phyloP scores from a whole-genome alignment of 345 rosid species.

The Boechera stricta region DNA sequence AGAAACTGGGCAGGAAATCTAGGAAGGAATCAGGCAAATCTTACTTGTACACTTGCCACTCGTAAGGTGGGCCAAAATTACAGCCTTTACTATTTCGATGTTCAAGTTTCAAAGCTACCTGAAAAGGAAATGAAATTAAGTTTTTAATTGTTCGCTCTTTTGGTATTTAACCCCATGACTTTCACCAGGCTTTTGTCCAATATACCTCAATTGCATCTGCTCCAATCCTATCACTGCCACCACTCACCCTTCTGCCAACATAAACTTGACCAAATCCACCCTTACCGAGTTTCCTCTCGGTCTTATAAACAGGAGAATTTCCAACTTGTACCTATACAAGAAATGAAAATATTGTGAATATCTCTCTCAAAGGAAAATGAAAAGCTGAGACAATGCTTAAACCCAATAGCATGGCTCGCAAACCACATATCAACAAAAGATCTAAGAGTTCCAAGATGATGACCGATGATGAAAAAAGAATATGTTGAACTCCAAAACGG shows the following conservation, averaged over 20 bases:
- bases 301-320: slow-evolving; percentile 81
- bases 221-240: slow-evolving; percentile 72
- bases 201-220: slow-evolving; percentile 83
- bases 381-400: slow-evolving; percentile 19
- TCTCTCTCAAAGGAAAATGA: slow-evolving; percentile 16
- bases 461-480: background rate
- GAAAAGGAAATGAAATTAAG: slow-evolving; percentile 36
- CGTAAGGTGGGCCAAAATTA: slow-evolving; percentile 93
- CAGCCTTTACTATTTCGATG: slow-evolving; percentile 96
- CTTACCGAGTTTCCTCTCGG: slow-evolving; percentile 89
- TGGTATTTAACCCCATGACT: background rate
- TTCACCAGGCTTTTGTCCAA: slow-evolving; percentile 6
- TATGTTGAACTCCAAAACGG: slow-evolving; percentile 20
- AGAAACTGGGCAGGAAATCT: slow-evolving; percentile 5
- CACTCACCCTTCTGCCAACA: slow-evolving; percentile 81
- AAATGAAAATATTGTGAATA: slow-evolving; percentile 28
- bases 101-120: slow-evolving; percentile 97
- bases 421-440: slow-evolving; percentile 23
- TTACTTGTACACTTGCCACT: slow-evolving; percentile 98
- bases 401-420: slow-evolving; percentile 2
- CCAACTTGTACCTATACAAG: slow-evolving; percentile 83
- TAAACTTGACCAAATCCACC: slow-evolving; percentile 99
- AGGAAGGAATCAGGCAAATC: slow-evolving; percentile 30
- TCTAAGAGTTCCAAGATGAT: slow-evolving; percentile 10
- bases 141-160: slow-evolving; percentile 11